Evolutionary conservation across 2,329 filamentous ascomycete genomes (phyloP).

Genomic region (Triangularia setosa): DNA sequence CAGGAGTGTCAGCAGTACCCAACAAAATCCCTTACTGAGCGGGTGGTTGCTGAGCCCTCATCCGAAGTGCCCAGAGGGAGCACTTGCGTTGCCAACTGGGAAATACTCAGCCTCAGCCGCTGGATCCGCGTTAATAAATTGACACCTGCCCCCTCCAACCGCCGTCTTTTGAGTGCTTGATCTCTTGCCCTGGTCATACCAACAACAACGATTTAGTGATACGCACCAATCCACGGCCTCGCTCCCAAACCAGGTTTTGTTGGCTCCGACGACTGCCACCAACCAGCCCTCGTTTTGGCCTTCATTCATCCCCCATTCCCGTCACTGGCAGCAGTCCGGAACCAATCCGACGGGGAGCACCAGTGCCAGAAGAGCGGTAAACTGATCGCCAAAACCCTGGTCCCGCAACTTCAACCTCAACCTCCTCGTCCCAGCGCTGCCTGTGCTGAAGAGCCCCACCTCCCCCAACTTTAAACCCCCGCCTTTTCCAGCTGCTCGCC

Average conservation of each 20-base stretch:
- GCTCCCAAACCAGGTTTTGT: background rate
- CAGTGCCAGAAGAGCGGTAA: background rate
- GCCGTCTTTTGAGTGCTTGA: background rate
- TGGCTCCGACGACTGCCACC: background rate
- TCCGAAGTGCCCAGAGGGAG: background rate
- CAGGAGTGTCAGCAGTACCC: background rate
- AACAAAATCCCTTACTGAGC: background rate
- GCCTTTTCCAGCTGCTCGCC: background rate
- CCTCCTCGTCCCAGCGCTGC: background rate
- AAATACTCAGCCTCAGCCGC: conserved; percentile 26
- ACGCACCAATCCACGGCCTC: background rate
- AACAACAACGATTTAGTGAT: background rate
- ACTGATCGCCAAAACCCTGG: background rate
- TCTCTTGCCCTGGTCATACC: background rate
- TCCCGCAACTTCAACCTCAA: background rate
- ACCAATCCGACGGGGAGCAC: background rate
- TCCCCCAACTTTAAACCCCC: conserved; percentile 2
- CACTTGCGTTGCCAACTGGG: background rate
- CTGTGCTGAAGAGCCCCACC: background rate
- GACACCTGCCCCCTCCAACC: background rate
- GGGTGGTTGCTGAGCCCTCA: background rate
- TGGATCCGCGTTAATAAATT: conserved; percentile 20
- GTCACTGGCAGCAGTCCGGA: background rate
- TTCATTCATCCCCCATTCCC: background rate
- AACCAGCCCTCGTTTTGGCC: background rate